These are phyloP conservation scores for Coprinopsis cinerea DNA, from an alignment of 768 basidiomycete genomes.

Conservation along the genomic window DNA sequence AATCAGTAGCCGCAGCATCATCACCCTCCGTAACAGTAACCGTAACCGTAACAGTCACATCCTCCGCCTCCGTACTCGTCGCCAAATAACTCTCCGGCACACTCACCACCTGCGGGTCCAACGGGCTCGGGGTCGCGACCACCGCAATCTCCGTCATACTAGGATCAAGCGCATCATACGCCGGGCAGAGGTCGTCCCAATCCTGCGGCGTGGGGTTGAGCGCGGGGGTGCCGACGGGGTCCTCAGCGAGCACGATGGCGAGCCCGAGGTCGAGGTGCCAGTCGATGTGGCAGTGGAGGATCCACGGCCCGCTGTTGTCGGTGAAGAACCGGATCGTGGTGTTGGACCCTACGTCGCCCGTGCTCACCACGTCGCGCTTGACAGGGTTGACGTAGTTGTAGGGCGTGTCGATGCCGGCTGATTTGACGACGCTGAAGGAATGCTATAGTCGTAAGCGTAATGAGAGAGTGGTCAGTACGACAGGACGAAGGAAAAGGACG, in stretches of 20 bases:
- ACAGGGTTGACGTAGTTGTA: constrained; percentile 41
- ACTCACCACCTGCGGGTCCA: no score
- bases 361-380: constrained; percentile 28
- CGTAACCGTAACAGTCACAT: no score
- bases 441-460: constrained; percentile 16
- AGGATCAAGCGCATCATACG: constrained; percentile 14
- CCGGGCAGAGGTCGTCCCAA: constrained; percentile 22
- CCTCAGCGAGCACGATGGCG: constrained; percentile 30
- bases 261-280: constrained; percentile 41
- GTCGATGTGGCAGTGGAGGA: constrained; percentile 50
- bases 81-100: no score
- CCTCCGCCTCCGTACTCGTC: no score
- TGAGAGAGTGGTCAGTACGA: neutral
- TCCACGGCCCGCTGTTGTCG: constrained; percentile 48
- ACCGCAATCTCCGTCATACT: neutral
- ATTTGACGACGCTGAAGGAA: constrained; percentile 38
- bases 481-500: neutral
- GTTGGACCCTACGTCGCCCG: constrained; percentile 27
- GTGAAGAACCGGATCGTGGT: constrained; percentile 46
- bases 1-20: no score
- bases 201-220: constrained; percentile 13
- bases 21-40: no score
- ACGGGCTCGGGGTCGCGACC: constrained; percentile 2
- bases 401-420: constrained; percentile 17
- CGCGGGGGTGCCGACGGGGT: constrained; percentile 2